Base-by-base conservation (phyloP, 495 filamentous ascomycete species). In the Daldinia childiae region DNA sequence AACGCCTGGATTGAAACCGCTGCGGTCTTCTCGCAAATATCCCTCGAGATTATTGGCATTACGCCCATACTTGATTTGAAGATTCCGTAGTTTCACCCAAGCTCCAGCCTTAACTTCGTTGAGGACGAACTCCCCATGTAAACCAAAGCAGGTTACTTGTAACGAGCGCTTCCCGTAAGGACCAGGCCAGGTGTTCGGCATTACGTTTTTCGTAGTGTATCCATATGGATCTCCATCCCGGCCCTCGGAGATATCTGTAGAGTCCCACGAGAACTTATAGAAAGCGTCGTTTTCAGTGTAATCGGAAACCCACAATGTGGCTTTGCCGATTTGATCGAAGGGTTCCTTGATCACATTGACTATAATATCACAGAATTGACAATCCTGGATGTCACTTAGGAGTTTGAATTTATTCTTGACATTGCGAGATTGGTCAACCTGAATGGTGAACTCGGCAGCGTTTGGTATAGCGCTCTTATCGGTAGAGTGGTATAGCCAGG, bases 231-330 rank as follows among this genome's bases (percentile, higher is more conserved):
- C 79, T 21, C 62, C 70, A 34, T 73, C 58, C 29, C 70, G 74
- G 5, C 77, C 82, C 58, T 80, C 74, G 36, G 78, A 69, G 27
- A 78, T 75, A 9, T 78, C 74, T 11, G 75, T 70, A 19, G 76
- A 80, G 15, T 82, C 80, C 66, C 83, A 85, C 21, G 80, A 82
- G 56, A 90, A 88, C 34, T 89, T 79, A 50, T 84, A 87, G 21
- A 98, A 87, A 32, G 72, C 62, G 0, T 78, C 71, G 66, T 96
- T 91, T 26, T 84, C 76, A 8, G 94, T 97, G 78, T 97, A 99
- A 77, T 99, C 95, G 0, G 92, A 94, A 17, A 97, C 76, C 78
- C 94, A 93, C 0, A 99, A 48, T 1, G 90, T 87, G 19, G 86
- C 76, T 60, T 77, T 86, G 17, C 83, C 82, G 29, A 76, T 78